Percentiles rank a stretch among this genome's conserved stretches.
phyloP scores from a whole-genome alignment of 2,329 filamentous ascomycete genomes.

The Fonsecaea pugnacius region DNA sequence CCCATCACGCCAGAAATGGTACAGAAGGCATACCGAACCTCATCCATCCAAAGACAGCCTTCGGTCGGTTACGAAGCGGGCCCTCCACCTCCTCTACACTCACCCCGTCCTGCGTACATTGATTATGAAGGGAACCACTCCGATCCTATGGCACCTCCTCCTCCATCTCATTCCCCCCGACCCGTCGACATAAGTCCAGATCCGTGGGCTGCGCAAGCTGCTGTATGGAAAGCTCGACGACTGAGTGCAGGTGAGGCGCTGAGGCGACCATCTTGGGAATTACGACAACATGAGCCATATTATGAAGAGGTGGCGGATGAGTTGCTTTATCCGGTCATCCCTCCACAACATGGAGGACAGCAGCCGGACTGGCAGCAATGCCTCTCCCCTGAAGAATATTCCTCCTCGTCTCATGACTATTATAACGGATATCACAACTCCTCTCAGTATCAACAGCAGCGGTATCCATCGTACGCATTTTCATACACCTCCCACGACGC shows the following conservation, averaged over 20 bases:
- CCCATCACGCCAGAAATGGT: conserved; percentile 34
- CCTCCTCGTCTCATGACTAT: conserved; percentile 12
- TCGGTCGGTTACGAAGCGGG: conserved; percentile 16
- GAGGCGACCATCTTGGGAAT: conserved; percentile 17
- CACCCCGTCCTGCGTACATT: conserved; percentile 31
- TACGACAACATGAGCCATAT: conserved; percentile 8
- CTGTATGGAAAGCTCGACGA: conserved; percentile 30
- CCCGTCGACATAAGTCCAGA: conserved; percentile 33
- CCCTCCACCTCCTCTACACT: conserved; percentile 36
- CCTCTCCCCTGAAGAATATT: conserved; percentile 7
- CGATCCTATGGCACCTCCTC: conserved; percentile 31
- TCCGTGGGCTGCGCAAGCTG: conserved; percentile 33
- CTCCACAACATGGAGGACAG: conserved; percentile 18
- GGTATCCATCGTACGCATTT: neutral
- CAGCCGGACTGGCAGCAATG: conserved; percentile 5
- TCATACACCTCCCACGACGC: neutral
- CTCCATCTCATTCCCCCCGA: conserved; percentile 36
- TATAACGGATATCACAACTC: conserved; percentile 6
- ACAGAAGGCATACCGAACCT: conserved; percentile 29
- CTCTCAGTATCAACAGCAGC: neutral
- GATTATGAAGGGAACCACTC: conserved; percentile 25
- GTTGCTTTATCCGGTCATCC: conserved; percentile 28
- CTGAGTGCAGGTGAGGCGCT: conserved; percentile 24
- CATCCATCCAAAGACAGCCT: conserved; percentile 25
- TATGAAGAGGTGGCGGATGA: conserved; percentile 22